Evolutionary conservation across 306 rosid species (phyloP).

Genomic region (Vigna hirtella): DNA sequence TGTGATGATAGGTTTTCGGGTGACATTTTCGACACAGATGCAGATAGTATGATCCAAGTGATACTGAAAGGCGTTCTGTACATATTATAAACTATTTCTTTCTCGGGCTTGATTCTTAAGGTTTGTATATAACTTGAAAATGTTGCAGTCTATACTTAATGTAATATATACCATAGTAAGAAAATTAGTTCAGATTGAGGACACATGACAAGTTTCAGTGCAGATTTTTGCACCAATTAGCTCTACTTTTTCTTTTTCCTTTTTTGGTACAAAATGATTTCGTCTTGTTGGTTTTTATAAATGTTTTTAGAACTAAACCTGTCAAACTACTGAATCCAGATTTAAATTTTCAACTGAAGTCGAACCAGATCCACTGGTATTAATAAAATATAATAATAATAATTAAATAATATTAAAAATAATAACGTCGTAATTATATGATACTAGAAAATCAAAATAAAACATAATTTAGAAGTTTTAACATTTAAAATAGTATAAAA

Average conservation of each 20-base stretch:
- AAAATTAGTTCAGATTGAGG: neutral
- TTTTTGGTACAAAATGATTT: no score
- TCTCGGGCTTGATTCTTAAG: slow-evolving; percentile 6
- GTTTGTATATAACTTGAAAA: slow-evolving; percentile 33
- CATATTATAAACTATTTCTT: slow-evolving; percentile 5
- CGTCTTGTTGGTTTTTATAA: no score
- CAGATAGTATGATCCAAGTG: slow-evolving; percentile 36
- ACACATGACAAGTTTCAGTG: neutral
- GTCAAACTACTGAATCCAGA: no score
- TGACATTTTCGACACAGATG: neutral
- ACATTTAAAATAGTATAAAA: no score
- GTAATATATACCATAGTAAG: neutral
- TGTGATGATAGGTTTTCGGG: slow-evolving; percentile 22
- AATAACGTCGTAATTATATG: no score
- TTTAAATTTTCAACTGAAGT: no score
- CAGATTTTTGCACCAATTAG: neutral
- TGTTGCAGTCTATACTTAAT: neutral
- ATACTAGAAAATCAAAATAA: no score
- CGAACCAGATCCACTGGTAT: no score
- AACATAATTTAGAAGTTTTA: no score
- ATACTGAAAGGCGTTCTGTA: slow-evolving; percentile 31
- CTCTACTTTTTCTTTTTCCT: neutral
- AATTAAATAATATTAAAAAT: no score
- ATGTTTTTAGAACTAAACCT: no score
- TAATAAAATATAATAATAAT: no score